phyloP scores from a whole-genome alignment of 116 monocot genomes.

The Zostera marina region DNA sequence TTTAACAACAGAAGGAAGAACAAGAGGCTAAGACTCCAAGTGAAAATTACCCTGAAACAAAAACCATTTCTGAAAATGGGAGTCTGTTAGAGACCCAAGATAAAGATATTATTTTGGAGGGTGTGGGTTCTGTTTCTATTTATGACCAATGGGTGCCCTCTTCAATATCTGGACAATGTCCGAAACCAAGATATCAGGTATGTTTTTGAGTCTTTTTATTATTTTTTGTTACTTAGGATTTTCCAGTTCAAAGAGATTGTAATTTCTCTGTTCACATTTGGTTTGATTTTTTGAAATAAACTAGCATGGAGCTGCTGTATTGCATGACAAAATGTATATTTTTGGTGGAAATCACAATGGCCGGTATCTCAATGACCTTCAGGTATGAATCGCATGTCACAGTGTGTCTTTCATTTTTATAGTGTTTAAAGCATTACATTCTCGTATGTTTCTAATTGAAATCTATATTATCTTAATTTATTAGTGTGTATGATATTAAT shows the following conservation, averaged over 20 bases:
- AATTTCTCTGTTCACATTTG: not conserved
- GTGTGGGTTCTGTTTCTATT: constrained; percentile 50
- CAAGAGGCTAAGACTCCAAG: constrained; percentile 16
- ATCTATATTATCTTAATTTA: too few relatives aligned
- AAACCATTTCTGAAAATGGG: constrained; percentile 68
- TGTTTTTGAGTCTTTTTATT: not conserved
- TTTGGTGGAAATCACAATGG: constrained; percentile 99
- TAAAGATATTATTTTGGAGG: constrained; percentile 75
- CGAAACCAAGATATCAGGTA: constrained; percentile 85
- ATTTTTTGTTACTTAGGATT: not conserved
- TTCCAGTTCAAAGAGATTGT: not conserved
- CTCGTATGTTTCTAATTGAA: too few relatives aligned
- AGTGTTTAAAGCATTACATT: too few relatives aligned
- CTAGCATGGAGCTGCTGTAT: constrained; percentile 88
- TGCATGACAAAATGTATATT: constrained; percentile 90
- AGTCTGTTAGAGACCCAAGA: constrained; percentile 47
- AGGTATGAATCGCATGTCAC: constrained; percentile 28
- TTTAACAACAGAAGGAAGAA: constrained; percentile 34
- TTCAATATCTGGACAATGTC: constrained; percentile 63
- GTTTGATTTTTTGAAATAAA: not conserved
- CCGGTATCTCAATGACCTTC: constrained; percentile 87
- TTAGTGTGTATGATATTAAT: too few relatives aligned
- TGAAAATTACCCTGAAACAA: constrained; percentile 39
- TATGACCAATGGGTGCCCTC: constrained; percentile 88
- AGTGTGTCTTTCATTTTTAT: too few relatives aligned